These are phyloP conservation scores for Tylopilus rubrobrunneus DNA, from an alignment of 768 basidiomycete species.

Conservation along the genomic window DNA sequence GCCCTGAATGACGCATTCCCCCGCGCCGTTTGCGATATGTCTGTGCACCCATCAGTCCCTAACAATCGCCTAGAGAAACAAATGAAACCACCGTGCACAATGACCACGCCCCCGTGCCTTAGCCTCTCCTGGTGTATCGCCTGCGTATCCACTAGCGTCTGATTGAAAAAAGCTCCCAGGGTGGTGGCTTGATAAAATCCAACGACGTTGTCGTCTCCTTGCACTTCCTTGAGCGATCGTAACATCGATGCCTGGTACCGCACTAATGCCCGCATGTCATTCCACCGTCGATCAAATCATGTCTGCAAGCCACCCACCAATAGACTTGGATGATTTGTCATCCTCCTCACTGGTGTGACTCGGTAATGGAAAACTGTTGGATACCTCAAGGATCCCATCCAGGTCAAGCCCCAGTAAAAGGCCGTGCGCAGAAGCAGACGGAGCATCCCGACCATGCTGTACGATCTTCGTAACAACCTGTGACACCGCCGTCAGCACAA, in stretches of 20 bases:
- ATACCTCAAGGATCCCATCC: constrained; percentile 86
- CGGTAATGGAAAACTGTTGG: constrained; percentile 85
- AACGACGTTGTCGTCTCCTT: constrained; percentile 86
- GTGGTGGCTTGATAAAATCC: constrained; percentile 93
- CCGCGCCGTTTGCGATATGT: constrained; percentile 71
- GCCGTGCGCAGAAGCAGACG: constrained; percentile 73
- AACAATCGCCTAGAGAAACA: not conserved
- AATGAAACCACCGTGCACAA: constrained; percentile 68
- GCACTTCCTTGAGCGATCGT: constrained; percentile 84
- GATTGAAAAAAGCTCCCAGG: constrained; percentile 82
- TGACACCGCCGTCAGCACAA: constrained; percentile 16
- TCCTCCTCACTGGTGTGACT: constrained; percentile 72
- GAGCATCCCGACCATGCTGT: constrained; percentile 83
- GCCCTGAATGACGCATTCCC: constrained; percentile 89
- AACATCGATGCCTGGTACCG: constrained; percentile 85
- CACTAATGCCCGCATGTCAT: constrained; percentile 36
- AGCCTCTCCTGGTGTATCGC: constrained; percentile 82
- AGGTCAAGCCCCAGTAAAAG: constrained; percentile 88
- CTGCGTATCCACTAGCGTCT: constrained; percentile 76
- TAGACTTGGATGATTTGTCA: constrained; percentile 73
- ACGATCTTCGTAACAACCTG: constrained; percentile 92
- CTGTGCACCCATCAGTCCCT: constrained; percentile 37
- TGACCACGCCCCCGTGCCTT: constrained; percentile 79
- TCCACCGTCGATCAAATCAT: constrained; percentile 2
- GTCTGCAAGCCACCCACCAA: constrained; percentile 46